These are phyloP conservation scores for Aureobasidium sp. DNA, from an alignment of 2,329 filamentous ascomycete genomes.

Conservation along the genomic window DNA sequence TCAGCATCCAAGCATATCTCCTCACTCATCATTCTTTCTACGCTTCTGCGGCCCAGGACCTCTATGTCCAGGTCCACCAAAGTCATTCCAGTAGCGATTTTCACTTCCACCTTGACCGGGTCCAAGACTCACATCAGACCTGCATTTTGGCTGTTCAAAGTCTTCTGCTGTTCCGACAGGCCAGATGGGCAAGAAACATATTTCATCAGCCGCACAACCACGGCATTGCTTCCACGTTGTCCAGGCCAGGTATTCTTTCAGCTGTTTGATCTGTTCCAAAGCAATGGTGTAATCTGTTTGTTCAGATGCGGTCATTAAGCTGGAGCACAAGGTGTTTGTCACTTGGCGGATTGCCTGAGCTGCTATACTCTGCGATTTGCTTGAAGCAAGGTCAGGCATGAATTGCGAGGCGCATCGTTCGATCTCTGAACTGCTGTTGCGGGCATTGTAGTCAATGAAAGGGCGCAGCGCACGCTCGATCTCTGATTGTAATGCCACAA, in stretches of 20 bases:
- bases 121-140: slow-evolving; percentile 22
- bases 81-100: slow-evolving; percentile 21
- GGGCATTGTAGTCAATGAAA: slow-evolving; percentile 33
- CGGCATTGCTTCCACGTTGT: slow-evolving; percentile 52
- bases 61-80: slow-evolving; percentile 10
- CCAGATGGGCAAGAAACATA: slow-evolving; percentile 60
- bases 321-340: slow-evolving; percentile 28
- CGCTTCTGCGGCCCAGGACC: not conserved
- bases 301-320: slow-evolving; percentile 24
- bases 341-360: slow-evolving; percentile 28
- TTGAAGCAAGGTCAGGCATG: slow-evolving; percentile 21
- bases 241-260: slow-evolving; percentile 52
- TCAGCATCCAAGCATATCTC: not conserved
- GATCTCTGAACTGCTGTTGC: slow-evolving; percentile 34
- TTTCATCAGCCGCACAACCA: slow-evolving; percentile 46
- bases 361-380: slow-evolving; percentile 21
- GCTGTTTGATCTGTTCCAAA: slow-evolving; percentile 27
- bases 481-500: slow-evolving; percentile 23
- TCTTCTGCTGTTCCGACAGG: slow-evolving; percentile 50
- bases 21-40: not conserved
- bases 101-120: not conserved
- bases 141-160: slow-evolving; percentile 44
- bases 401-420: slow-evolving; percentile 43
- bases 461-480: slow-evolving; percentile 28
- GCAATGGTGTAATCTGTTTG: slow-evolving; percentile 22